Conservation (phyloP, 2,329 filamentous ascomycete species). For the Monilinia fructicola region DNA sequence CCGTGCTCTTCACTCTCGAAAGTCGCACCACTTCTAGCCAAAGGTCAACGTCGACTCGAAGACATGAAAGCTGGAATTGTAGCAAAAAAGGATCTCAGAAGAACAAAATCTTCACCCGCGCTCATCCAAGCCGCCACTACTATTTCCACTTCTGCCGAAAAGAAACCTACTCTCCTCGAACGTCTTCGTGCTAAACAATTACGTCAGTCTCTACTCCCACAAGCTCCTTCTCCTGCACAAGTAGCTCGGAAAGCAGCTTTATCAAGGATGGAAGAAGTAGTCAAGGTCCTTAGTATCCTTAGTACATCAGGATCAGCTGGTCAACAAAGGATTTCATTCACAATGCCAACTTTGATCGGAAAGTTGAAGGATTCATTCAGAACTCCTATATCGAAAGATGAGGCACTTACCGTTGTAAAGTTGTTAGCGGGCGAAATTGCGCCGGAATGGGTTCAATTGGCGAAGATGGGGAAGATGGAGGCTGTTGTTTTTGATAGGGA, state of each 20-base stretch:
- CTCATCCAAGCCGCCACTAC: constrained; percentile 2
- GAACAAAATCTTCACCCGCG: constrained; percentile 36
- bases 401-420: constrained; percentile 49
- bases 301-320: constrained; percentile 52
- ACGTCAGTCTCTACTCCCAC: constrained; percentile 47
- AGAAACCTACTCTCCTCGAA: constrained; percentile 69
- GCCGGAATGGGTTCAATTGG: constrained; percentile 51
- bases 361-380: constrained; percentile 66
- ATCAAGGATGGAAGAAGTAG: constrained; percentile 66
- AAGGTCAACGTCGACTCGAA: constrained; percentile 67
- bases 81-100: constrained; percentile 50
- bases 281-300: constrained; percentile 66
- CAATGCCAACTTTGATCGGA: constrained; percentile 60
- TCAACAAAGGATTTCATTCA: constrained; percentile 62
- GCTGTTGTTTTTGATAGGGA: constrained; percentile 48
- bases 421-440: constrained; percentile 49
- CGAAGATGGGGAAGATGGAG: constrained; percentile 47
- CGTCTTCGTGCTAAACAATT: constrained; percentile 71
- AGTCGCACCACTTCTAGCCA: constrained; percentile 58
- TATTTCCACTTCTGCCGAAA: constrained; percentile 35
- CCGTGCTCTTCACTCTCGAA: constrained; percentile 53
- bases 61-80: constrained; percentile 65
- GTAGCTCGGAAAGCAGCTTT: constrained; percentile 64
- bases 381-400: constrained; percentile 47
- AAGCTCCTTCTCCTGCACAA: constrained; percentile 53